Percentiles rank a stretch among this genome's conserved stretches.
Conservation (phyloP, 371 early-diverging fungal species). For the Mucor velutinosus region DNA sequence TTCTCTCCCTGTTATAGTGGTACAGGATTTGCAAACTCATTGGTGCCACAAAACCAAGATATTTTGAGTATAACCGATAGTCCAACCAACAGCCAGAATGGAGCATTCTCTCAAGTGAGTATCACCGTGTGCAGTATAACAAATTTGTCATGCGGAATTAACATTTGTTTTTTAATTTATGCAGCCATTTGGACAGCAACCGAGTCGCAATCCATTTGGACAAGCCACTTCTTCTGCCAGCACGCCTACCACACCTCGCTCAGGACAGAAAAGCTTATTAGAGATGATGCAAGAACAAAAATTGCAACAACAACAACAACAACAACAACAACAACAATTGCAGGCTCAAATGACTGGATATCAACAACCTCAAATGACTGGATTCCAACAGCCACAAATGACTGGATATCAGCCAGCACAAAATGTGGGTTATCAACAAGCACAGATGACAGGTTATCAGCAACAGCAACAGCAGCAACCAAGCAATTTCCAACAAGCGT, state of each 20-base stretch:
- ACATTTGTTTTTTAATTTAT: not conserved
- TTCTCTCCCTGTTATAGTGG: conserved; percentile 23
- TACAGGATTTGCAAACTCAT: conserved; percentile 37
- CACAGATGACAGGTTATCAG: conserved; percentile 16
- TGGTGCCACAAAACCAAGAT: conserved; percentile 20
- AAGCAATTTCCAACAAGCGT: not conserved
- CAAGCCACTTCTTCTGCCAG: conserved; percentile 11
- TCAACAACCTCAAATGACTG: conserved; percentile 4
- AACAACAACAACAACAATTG: conserved; percentile 6
- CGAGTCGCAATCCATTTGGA: conserved; percentile 47
- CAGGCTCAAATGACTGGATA: conserved; percentile 4
- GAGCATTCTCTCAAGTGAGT: conserved; percentile 21
- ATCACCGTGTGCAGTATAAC: not conserved
- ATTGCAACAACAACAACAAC: conserved; percentile 16
- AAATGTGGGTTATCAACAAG: not conserved
- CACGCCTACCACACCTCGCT: conserved; percentile 1
- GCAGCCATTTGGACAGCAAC: conserved; percentile 34
- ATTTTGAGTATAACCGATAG: conserved; percentile 6
- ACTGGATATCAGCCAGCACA: conserved; percentile 7
- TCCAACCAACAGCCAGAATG: not conserved
- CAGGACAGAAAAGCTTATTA: conserved; percentile 31
- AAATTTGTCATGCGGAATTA: not conserved
- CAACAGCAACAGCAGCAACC: conserved; percentile 4
- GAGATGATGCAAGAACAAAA: conserved; percentile 45
- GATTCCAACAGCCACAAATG: conserved; percentile 14